These are phyloP conservation scores for Lasiodiplodia citricola DNA, from an alignment of 2,329 filamentous ascomycete species.

Conservation along the genomic window DNA sequence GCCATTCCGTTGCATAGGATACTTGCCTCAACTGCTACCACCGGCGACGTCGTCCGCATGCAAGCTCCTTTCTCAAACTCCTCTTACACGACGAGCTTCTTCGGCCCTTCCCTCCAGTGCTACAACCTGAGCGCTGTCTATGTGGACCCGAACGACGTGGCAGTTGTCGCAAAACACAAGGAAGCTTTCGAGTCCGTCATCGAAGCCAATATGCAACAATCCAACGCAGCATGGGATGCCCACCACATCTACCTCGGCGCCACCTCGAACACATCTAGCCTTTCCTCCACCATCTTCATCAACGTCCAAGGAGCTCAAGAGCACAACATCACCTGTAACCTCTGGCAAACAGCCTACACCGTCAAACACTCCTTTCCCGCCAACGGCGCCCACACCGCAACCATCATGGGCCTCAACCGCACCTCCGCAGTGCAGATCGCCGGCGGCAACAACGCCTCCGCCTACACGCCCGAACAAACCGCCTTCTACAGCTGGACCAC, in stretches of 20 bases:
- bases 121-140: background rate
- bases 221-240: background rate
- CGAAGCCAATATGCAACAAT: background rate
- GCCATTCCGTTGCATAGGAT: background rate
- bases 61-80: background rate
- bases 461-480: background rate
- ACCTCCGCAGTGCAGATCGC: background rate
- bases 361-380: background rate
- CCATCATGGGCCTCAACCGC: background rate
- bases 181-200: background rate
- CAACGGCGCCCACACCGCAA: background rate
- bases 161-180: background rate
- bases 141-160: background rate
- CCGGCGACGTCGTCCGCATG: background rate
- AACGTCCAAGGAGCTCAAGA: background rate
- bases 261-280: background rate
- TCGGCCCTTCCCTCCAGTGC: background rate
- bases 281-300: background rate
- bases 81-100: conserved; percentile 4
- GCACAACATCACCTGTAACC: background rate
- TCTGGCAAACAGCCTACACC: conserved; percentile 7
- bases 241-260: background rate
- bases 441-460: background rate
- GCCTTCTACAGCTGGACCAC: background rate
- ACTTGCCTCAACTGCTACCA: background rate